phyloP scores from a whole-genome alignment of 257 asterid genomes.

The Hygrophila difformis region DNA sequence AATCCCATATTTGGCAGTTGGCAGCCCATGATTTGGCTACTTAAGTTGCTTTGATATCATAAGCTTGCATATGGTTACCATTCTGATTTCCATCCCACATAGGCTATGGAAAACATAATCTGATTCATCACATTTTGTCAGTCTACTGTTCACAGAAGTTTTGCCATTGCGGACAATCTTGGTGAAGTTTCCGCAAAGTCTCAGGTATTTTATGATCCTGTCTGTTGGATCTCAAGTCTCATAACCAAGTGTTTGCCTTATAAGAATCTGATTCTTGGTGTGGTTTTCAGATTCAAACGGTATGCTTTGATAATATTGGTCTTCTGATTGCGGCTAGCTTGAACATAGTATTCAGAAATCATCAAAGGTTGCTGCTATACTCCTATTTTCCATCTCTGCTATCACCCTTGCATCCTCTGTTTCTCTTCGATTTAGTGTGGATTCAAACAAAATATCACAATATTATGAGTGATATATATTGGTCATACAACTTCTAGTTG shows the following conservation, averaged over 20 bases:
- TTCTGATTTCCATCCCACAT: not conserved
- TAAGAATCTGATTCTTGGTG: slow-evolving; percentile 18
- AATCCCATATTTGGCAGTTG: too few species aligned
- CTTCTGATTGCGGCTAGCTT: slow-evolving; percentile 77
- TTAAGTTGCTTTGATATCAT: slow-evolving; percentile 2
- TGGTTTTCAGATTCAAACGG: slow-evolving; percentile 78
- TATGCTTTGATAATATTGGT: slow-evolving; percentile 92
- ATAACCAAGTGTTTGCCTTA: not conserved
- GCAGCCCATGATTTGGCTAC: not conserved
- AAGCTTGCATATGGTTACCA: slow-evolving; percentile 1
- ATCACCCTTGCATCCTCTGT: not conserved
- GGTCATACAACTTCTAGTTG: not conserved
- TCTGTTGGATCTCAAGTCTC: not conserved
- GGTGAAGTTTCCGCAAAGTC: slow-evolving; percentile 93
- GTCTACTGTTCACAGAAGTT: slow-evolving; percentile 96
- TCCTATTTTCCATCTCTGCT: not conserved
- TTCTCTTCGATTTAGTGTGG: slow-evolving; percentile 1
- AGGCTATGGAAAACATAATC: too few species aligned
- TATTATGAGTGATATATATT: not conserved
- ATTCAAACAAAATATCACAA: not conserved
- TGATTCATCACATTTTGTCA: too few species aligned
- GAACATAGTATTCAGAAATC: slow-evolving; percentile 50
- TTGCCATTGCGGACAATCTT: slow-evolving; percentile 80
- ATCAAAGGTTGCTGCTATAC: slow-evolving; percentile 48
- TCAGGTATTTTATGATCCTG: slow-evolving; percentile 42